A percentile compares a stretch with the other conserved stretches of the same genome.
These are phyloP conservation scores for Hypoxylon sp. DNA, from an alignment of 2,329 filamentous ascomycete species.

Conservation along the genomic window DNA sequence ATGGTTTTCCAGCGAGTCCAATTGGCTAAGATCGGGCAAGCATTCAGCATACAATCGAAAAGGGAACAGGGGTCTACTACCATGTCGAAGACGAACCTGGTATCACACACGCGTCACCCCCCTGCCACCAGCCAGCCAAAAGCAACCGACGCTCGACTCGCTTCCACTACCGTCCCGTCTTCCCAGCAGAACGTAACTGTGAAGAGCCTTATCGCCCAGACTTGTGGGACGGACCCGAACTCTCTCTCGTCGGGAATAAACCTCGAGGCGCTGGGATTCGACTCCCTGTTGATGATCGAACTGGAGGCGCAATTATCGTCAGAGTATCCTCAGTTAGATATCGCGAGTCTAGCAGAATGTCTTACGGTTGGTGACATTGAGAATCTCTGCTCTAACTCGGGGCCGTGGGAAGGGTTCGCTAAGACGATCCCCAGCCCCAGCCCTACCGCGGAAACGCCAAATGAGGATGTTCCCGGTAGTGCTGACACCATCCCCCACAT, in stretches of 20 bases:
- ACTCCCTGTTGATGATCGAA: constrained; percentile 18
- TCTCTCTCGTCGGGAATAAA: background rate
- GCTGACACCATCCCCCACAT: constrained; percentile 5
- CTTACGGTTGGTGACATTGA: constrained; percentile 13
- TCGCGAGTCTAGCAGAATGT: constrained; percentile 5
- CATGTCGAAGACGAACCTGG: background rate
- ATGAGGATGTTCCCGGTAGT: background rate
- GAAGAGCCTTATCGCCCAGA: constrained; percentile 9
- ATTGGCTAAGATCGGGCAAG: constrained; percentile 7
- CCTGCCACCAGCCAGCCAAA: background rate
- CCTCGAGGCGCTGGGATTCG: constrained; percentile 13
- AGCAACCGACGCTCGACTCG: background rate
- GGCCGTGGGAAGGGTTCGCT: background rate
- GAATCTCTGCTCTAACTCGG: background rate
- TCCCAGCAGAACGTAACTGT: constrained; percentile 1
- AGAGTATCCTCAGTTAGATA: constrained; percentile 4
- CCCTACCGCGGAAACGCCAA: background rate
- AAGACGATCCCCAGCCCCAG: constrained; percentile 5
- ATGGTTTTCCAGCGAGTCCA: constrained; percentile 19
- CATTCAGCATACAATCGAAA: constrained; percentile 11
- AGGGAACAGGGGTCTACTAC: constrained; percentile 7
- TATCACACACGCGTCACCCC: background rate
- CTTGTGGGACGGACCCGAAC: constrained; percentile 5
- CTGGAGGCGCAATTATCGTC: constrained; percentile 12
- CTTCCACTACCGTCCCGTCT: background rate